phyloP scores from a whole-genome alignment of 495 filamentous ascomycete genomes.

The Cryomyces minteri region DNA sequence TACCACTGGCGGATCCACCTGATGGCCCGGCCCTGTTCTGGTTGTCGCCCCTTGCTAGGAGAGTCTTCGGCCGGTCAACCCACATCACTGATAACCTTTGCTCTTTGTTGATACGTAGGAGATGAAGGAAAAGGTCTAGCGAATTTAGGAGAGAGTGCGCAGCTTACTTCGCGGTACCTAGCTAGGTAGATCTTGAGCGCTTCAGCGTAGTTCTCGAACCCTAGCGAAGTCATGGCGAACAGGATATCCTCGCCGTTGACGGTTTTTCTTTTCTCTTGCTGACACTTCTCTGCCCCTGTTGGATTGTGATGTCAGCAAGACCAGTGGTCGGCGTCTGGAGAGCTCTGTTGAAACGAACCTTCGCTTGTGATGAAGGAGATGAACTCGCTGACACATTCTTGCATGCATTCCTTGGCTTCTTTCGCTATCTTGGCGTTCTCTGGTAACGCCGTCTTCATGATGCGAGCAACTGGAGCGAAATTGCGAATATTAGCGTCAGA shows the following conservation, averaged over 20 bases:
- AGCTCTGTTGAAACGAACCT: constrained; percentile 33
- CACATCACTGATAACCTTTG: constrained; percentile 19
- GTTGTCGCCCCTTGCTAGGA: constrained; percentile 21
- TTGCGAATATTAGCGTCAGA: constrained; percentile 79
- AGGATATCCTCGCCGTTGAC: constrained; percentile 98
- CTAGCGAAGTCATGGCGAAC: constrained; percentile 96
- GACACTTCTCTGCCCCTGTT: constrained; percentile 93
- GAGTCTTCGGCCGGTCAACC: constrained; percentile 21
- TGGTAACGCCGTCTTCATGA: constrained; percentile 93
- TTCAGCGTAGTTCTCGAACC: constrained; percentile 97
- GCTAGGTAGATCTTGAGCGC: constrained; percentile 95
- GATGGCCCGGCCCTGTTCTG: constrained; percentile 6
- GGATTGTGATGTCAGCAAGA: constrained; percentile 18
- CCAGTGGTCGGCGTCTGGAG: background rate
- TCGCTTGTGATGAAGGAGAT: constrained; percentile 99
- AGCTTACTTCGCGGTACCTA: constrained; percentile 91
- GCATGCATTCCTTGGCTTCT: constrained; percentile 99
- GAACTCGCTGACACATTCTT: constrained; percentile 99
- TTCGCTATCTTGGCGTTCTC: constrained; percentile 99
- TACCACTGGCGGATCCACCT: constrained; percentile 6
- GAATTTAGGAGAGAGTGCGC: constrained; percentile 2
- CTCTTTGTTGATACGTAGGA: constrained; percentile 11
- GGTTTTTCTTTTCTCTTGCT: constrained; percentile 97
- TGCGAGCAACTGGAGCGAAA: constrained; percentile 87
- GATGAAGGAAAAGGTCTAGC: constrained; percentile 9